Evolutionary conservation across 1,284 basidiomycete genomes (phyloP).

Genomic region (Leccinum pachyderme): DNA sequence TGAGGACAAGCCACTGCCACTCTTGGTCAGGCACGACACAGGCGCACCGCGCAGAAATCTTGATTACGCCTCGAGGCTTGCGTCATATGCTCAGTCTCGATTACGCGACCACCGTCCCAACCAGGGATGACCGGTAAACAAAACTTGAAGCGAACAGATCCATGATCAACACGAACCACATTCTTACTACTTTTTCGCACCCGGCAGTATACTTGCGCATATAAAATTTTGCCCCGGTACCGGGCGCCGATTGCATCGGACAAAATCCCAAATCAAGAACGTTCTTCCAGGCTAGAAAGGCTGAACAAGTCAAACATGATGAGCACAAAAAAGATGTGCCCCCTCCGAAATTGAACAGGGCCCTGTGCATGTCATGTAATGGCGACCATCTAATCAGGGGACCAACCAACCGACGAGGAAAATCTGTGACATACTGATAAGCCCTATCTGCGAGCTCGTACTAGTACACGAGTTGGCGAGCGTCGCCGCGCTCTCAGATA

Average conservation of each 20-base stretch:
- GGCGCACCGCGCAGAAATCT: not conserved
- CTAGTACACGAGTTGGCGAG: not conserved
- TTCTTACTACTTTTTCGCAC: not conserved
- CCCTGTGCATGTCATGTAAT: not conserved
- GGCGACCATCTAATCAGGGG: not conserved
- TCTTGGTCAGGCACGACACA: constrained; percentile 6
- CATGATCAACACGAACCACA: not conserved
- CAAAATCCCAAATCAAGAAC: not conserved
- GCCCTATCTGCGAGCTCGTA: not conserved
- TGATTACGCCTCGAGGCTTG: not conserved
- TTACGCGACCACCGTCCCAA: not conserved
- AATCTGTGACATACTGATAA: not conserved
- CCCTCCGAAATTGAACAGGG: no score
- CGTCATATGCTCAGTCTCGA: not conserved
- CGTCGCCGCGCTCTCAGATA: not conserved
- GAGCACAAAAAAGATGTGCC: not conserved
- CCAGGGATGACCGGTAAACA: not conserved
- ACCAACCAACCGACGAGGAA: not conserved
- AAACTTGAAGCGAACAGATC: not conserved
- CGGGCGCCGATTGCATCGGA: not conserved
- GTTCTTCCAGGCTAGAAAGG: no score
- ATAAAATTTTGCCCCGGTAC: not conserved
- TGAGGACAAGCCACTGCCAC: constrained; percentile 4
- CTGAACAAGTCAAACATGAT: no score
- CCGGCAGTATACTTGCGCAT: not conserved